Evolutionary conservation across 2,329 filamentous ascomycete genomes (phyloP).

Genomic region (Lomentospora prolificans): DNA sequence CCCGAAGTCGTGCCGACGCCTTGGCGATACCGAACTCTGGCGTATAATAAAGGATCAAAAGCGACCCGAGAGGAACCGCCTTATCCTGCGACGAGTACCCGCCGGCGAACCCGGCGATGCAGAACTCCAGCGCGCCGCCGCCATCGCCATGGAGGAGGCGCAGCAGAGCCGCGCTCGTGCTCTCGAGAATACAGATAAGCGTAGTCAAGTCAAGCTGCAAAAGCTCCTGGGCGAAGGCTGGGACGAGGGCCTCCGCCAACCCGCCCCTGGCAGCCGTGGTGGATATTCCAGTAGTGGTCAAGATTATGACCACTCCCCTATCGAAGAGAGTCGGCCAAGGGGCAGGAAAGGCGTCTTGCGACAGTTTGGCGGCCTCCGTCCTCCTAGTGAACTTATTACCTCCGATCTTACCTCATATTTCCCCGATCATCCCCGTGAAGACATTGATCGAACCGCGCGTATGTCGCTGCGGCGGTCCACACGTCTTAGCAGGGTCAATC

Average conservation of each 20-base stretch:
- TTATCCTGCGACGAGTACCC: slow-evolving; percentile 89
- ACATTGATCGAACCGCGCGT: slow-evolving; percentile 91
- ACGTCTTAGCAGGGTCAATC: slow-evolving; percentile 84
- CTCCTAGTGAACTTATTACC: slow-evolving; percentile 93
- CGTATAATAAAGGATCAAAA: slow-evolving; percentile 81
- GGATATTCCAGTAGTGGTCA: slow-evolving; percentile 42
- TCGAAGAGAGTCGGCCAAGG: slow-evolving; percentile 32
- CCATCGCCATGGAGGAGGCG: slow-evolving; percentile 80
- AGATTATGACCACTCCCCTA: slow-evolving; percentile 42
- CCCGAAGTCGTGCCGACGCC: slow-evolving; percentile 66
- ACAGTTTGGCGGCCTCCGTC: slow-evolving; percentile 83
- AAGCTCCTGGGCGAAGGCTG: slow-evolving; percentile 82
- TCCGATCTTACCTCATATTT: slow-evolving; percentile 96
- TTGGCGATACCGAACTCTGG: slow-evolving; percentile 82
- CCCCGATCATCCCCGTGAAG: slow-evolving; percentile 84
- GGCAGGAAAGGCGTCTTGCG: slow-evolving; percentile 50
- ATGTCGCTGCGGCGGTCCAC: slow-evolving; percentile 86
- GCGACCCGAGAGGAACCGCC: slow-evolving; percentile 75
- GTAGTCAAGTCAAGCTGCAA: slow-evolving; percentile 79
- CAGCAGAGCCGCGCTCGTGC: slow-evolving; percentile 60
- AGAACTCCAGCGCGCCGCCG: slow-evolving; percentile 78
- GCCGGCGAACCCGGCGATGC: slow-evolving; percentile 79
- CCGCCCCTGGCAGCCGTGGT: slow-evolving; percentile 7
- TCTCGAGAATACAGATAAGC: slow-evolving; percentile 56
- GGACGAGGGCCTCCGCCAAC: slow-evolving; percentile 50